Base-by-base conservation (phyloP, 1,139 yeast species). In the Hansenula lynferdii region DNA sequence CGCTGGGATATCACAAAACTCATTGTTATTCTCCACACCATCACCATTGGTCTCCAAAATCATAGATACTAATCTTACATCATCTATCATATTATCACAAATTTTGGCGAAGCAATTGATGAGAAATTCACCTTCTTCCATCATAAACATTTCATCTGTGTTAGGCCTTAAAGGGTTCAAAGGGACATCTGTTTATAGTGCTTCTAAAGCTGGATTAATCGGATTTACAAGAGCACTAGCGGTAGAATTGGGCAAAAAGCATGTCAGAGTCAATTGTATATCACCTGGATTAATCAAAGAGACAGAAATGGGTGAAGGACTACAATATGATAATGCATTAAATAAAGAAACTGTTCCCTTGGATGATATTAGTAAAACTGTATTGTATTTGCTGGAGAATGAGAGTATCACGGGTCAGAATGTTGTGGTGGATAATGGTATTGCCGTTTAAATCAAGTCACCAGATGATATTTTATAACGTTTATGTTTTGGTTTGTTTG, bases 111-210 rank as follows among this genome's bases (percentile, higher is more conserved):
- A 61, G 39, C 68, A 76, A 2, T 74, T 85, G 80, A 47, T 82
- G 34, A 64, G 62, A 31, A 51, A 49, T 36, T 63, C 52, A 26
- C 49, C 48, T 5, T 65, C 73, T 1, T 52, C 61, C 30, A 70
- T 81, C 10, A 57, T 90, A 30, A 90, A 87, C 54, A 63, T 92
- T 1, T 75, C 96, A 1, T 87, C 97, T 0, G 70, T 85, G 4
- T 63, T 90, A 21, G 85, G 85, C 0, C 48, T 45, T 42, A 65
- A 44, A 41, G 74, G 60, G 4, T 47, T 69, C 2, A 62, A 67
- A 47, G 97, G 97, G 0, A 77, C 95, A 0, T 52, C 84, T 0
- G 80, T 85, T 0, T 92, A 92, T 56, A 69, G 87, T 1, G 92
- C 95, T 0, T 69, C 87, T 36, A 92, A 92, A 57, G 84, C 89